Evolutionary conservation across 371 early-diverging fungal species (phyloP), one percentile per base, ranked within the genome.

Genomic region (Apophysomyces variabilis): DNA sequence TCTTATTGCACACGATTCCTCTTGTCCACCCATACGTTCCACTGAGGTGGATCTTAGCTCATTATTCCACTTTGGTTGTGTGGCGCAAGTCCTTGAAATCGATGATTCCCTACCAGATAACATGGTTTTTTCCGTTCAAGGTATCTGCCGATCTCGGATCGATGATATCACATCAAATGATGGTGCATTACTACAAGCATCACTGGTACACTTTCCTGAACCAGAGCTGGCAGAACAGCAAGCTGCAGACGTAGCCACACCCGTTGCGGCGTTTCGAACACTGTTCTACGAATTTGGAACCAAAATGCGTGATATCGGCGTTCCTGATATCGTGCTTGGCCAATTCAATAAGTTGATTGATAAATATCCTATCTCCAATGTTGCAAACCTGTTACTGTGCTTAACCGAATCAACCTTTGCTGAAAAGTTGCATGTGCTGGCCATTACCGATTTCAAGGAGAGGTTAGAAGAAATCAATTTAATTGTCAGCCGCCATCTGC

Each of bases 331-430:
- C 2, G 85, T 90, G 0, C 67, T 91, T n/a, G 72, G 76, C 1
- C 89, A 90, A 57, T 76, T 93, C 12, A 70, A 83, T 43, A 77
- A 82, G 62, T 77, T 89, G 61, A 77, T 90, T 38, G 43, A 32
- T 21, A 47, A 46, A 16, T n/a, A 32, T 32, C 57, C 66, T 5
- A 39, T 66, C 11, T 21, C 68, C 6, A 83, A 87, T 38, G 72
- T 91, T 18, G 90, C 91, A 0, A 89, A 92, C 63, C 62, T 92
- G 44, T 68, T 93, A 26, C 79, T 89, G 36, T 87, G 85, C 70
- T 79, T 90, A 61, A 83, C 90, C 47, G 92, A 91, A 50, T 67
- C 87, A 0, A 78, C 87, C 4, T 67, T 84, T 21, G 85, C 86
- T 38, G 93, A 95, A 57, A 91, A 90, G 68, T 70, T 93, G 26